Conservation (phyloP, 768 basidiomycete genomes). For the Boletus fagicola region DNA sequence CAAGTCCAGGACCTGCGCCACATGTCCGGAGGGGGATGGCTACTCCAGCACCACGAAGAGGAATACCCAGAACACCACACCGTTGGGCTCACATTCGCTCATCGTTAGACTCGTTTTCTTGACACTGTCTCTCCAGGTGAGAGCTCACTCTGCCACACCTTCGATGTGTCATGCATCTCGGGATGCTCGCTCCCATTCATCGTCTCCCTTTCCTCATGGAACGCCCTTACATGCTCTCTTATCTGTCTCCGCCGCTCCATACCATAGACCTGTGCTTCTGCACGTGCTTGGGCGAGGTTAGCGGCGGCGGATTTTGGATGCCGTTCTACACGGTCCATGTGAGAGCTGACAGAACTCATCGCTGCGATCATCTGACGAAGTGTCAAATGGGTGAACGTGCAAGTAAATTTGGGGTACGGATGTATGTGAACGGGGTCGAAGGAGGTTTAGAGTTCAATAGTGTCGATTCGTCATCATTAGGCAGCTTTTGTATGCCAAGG, state of each 20-base stretch:
- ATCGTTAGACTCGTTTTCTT: background rate
- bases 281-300: slow-evolving; percentile 58
- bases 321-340: slow-evolving; percentile 38
- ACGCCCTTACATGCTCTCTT: slow-evolving; percentile 43
- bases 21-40: background rate
- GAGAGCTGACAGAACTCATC: slow-evolving; percentile 13
- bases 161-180: background rate
- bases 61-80: background rate
- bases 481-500: background rate
- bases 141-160: background rate
- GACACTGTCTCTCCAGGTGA: background rate
- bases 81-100: background rate
- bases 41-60: background rate
- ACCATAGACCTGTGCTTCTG: slow-evolving; percentile 55
- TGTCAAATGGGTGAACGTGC: background rate
- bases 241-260: slow-evolving; percentile 52
- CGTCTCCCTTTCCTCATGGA: slow-evolving; percentile 16
- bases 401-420: background rate
- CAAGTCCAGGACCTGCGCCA: background rate
- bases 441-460: background rate
- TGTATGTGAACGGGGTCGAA: background rate
- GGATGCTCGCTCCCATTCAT: background rate
- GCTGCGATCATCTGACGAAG: slow-evolving; percentile 8
- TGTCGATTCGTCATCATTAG: background rate
- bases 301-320: slow-evolving; percentile 50